Conservation (phyloP, 2,329 filamentous ascomycete genomes). For the Epichloe sibirici region DNA sequence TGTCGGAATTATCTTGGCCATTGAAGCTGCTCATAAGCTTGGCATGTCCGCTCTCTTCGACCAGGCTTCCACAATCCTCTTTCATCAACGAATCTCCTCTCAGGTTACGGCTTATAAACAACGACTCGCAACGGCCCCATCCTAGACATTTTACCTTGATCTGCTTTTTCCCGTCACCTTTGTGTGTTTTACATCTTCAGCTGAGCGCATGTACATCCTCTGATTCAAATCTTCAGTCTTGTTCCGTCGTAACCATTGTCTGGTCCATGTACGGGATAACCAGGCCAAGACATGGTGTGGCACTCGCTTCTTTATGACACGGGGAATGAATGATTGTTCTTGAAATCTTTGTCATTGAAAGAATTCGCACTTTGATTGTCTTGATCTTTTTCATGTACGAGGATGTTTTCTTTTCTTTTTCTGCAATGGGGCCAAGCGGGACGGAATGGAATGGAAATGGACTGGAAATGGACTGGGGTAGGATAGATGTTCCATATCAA, state of each 20-base stretch:
- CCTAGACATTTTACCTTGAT: neutral
- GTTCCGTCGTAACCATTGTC: neutral
- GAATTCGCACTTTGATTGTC: neutral
- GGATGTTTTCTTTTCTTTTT: too few relatives aligned
- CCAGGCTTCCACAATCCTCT: too few relatives aligned
- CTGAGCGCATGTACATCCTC: neutral
- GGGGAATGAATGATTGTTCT: neutral
- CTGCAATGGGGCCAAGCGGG: too few relatives aligned
- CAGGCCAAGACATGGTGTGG: neutral
- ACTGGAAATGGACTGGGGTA: too few relatives aligned
- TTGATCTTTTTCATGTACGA: neutral
- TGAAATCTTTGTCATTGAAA: neutral
- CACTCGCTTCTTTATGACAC: neutral
- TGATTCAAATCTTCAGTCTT: neutral
- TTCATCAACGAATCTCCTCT: too few relatives aligned
- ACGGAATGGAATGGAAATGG: too few relatives aligned
- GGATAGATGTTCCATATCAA: too few relatives aligned
- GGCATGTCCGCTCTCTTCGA: too few relatives aligned
- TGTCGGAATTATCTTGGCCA: too few relatives aligned
- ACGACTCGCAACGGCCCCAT: neutral
- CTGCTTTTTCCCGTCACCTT: neutral
- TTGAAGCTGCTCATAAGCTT: too few relatives aligned
- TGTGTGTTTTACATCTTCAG: neutral
- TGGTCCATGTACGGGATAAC: neutral
- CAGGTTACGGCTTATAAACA: neutral